These are phyloP conservation scores for Salix caprea DNA, from an alignment of 345 rosid genomes.

Conservation along the genomic window DNA sequence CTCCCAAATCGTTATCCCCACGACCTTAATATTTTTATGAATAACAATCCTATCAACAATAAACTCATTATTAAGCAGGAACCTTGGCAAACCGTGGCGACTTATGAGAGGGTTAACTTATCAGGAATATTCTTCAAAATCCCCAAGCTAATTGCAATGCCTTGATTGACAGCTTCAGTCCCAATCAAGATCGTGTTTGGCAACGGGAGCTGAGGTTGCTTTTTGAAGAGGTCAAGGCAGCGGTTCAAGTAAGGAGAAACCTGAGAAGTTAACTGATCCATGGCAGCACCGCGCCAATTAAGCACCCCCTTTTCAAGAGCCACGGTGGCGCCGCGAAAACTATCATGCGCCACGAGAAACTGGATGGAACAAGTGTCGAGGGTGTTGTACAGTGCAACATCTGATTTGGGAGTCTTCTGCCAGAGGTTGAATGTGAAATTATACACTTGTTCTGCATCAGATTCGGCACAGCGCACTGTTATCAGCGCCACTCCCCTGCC, in stretches of 20 bases:
- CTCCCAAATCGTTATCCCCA: no score
- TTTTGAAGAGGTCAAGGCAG: slow-evolving; percentile 4
- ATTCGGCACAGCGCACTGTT: neutral
- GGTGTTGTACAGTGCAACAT: neutral
- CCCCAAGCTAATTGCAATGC: slow-evolving; percentile 1
- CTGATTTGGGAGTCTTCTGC: neutral
- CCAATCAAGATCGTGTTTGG: slow-evolving; percentile 10
- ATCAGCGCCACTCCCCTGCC: neutral
- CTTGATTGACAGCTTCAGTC: neutral
- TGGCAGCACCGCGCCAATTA: neutral
- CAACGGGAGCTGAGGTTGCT: neutral
- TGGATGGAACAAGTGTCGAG: slow-evolving; percentile 3
- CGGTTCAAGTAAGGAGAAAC: neutral
- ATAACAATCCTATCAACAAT: no score
- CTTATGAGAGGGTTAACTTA: no score
- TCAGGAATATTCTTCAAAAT: slow-evolving; percentile 6
- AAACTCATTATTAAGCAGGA: no score
- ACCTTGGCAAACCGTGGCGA: no score
- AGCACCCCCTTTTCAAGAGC: neutral
- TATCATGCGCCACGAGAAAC: neutral
- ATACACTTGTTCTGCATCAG: neutral
- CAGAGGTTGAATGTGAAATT: neutral
- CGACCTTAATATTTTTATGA: no score
- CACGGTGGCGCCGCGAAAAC: neutral
- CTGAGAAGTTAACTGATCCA: neutral